phyloP scores from a whole-genome alignment of 2,329 filamentous ascomycete species.

The Curvularia sp. region DNA sequence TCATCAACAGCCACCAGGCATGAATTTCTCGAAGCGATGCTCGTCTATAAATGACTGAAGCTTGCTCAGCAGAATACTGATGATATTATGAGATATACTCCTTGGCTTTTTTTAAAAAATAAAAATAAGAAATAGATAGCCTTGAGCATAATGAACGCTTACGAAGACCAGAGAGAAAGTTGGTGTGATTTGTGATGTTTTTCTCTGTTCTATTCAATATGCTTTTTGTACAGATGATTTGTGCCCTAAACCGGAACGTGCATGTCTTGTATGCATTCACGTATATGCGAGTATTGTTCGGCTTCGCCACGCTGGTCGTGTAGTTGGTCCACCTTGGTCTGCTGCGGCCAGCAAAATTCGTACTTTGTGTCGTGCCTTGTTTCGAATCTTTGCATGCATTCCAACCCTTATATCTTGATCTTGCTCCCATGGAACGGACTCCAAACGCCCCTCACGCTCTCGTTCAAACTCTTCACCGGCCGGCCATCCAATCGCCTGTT shows the following conservation, averaged over 20 bases:
- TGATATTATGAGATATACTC: constrained; percentile 8
- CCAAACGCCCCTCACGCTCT: constrained; percentile 71
- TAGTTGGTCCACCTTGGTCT: not conserved
- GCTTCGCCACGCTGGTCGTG: not conserved
- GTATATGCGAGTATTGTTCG: not conserved
- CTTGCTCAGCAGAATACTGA: not conserved
- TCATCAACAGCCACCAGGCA: constrained; percentile 67
- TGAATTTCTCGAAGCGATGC: constrained; percentile 48
- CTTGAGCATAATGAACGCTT: constrained; percentile 15
- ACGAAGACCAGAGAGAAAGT: constrained; percentile 1
- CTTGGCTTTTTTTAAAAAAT: constrained; percentile 3
- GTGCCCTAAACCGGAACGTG: constrained; percentile 1
- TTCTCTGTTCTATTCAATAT: constrained; percentile 19
- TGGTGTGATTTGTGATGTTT: not conserved
- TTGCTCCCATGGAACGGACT: constrained; percentile 67
- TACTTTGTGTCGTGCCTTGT: not conserved
- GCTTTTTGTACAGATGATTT: constrained; percentile 34
- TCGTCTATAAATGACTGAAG: constrained; percentile 47
- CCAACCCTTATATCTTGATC: constrained; percentile 37
- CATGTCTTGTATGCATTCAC: not conserved
- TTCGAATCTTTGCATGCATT: not conserved
- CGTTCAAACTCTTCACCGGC: constrained; percentile 67
- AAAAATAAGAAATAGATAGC: too few relatives aligned
- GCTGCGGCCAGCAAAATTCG: not conserved
- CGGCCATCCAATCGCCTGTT: constrained; percentile 63